A percentile compares a stretch with the other conserved stretches of the same genome.
Conservation (phyloP, 768 basidiomycete species). For the Crassisporium funariophilum region DNA sequence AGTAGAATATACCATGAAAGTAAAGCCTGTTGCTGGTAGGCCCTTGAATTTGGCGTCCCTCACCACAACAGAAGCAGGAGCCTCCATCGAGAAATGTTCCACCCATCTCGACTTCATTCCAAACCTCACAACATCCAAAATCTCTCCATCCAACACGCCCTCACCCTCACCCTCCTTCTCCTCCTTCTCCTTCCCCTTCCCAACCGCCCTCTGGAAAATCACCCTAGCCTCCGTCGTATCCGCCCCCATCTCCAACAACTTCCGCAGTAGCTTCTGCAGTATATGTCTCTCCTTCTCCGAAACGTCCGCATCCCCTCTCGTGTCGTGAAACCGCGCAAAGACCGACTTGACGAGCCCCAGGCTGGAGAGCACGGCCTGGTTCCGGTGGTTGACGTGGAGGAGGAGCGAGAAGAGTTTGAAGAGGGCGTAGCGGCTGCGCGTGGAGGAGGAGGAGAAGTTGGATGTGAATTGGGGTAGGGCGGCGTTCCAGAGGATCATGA, state of each 20-base stretch:
- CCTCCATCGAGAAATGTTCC: conserved; percentile 72
- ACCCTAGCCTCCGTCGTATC: conserved; percentile 62
- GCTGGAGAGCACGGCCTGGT: conserved; percentile 66
- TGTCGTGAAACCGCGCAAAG: conserved; percentile 45
- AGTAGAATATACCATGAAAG: conserved; percentile 61
- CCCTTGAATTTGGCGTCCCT: conserved; percentile 51
- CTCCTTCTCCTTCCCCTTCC: conserved; percentile 45
- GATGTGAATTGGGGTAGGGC: conserved; percentile 36
- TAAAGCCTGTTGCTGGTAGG: conserved; percentile 52
- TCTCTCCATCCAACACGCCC: conserved; percentile 58
- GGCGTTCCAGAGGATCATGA: conserved; percentile 60
- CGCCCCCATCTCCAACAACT: conserved; percentile 76
- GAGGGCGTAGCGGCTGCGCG: conserved; percentile 44
- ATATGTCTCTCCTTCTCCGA: conserved; percentile 55
- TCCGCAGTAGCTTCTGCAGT: conserved; percentile 61
- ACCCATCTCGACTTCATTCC: conserved; percentile 80
- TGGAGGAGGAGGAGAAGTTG: too few relatives aligned
- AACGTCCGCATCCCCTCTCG: conserved; percentile 14
- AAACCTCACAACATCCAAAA: conserved; percentile 69
- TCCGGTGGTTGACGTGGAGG: conserved; percentile 62
- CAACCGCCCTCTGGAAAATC: conserved; percentile 61
- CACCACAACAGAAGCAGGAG: conserved; percentile 47
- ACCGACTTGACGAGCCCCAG: conserved; percentile 56
- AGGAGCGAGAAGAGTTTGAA: conserved; percentile 68
- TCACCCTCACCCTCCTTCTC: conserved; percentile 44